Evolutionary conservation across 768 basidiomycete genomes (phyloP), one percentile per base, ranked within the genome.

Genomic region (Mycena indigotica): DNA sequence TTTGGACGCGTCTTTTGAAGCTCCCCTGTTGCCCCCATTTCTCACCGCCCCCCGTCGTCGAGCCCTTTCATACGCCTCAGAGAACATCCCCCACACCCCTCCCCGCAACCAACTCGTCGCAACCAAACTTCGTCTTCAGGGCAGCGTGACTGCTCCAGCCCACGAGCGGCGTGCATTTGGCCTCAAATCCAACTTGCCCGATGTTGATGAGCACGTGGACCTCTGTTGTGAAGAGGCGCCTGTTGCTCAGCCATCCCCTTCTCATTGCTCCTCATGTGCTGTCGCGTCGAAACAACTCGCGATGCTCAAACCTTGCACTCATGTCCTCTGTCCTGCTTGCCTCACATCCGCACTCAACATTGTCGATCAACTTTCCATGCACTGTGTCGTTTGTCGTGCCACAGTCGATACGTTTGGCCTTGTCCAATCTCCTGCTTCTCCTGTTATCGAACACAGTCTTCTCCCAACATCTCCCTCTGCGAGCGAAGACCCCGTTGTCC

Each of bases 311-410:
- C 91, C 92, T 0, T 94, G 92, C 71, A 68, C 74, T 5, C 92
- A 94, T 69, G 80, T 87, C 1, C 75, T 93, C 1, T 94, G 92
- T 68, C 88, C 90, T 2, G 80, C 81, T 10, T 94, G 92, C 67
- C 78, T 94, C 54, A 94, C 92, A 1, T 91, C 90, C 50, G 89
- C 90, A 6, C 77, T 94, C 51, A 94, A 94, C 63, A 93, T 93
- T 51, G 92, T 93, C 17, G 91, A 91, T 5, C 91, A 94, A 71
- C 93, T 93, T 68, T 88, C 89, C 56, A 90, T 93, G 83, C 83
- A 86, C 57, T 94, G 92, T 60, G 87, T 89, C 17, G 87, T 91
- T 28, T 94, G 91, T 73, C 86, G 86, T 65, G 71, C 70, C 38
- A 80, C 83, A 29, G 90, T 93, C 21, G 78, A 76, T 28, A 85